Evolutionary conservation across 371 early-diverging fungal genomes (phyloP).

Genomic region (Mucor velutinosus): DNA sequence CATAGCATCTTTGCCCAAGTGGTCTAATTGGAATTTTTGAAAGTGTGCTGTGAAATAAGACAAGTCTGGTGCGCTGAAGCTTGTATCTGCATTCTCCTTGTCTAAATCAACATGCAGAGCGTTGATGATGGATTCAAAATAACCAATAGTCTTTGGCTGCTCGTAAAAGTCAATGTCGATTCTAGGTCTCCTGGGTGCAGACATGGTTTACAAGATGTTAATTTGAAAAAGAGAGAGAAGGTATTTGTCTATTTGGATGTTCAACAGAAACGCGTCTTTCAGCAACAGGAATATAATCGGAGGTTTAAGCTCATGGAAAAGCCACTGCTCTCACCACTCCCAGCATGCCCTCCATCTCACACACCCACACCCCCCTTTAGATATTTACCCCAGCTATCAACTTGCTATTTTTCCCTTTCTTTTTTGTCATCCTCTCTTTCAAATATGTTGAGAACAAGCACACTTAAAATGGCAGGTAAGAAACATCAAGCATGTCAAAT

Average conservation of each 20-base stretch:
- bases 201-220: constrained; percentile 6
- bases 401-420: background rate
- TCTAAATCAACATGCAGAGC: constrained; percentile 49
- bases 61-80: constrained; percentile 56
- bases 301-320: constrained; percentile 8
- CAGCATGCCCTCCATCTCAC: background rate
- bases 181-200: constrained; percentile 31
- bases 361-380: background rate
- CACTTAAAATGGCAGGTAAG: constrained; percentile 15
- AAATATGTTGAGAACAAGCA: constrained; percentile 1
- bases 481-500: background rate
- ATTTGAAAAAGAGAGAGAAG: background rate
- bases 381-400: constrained; percentile 7
- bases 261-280: constrained; percentile 2
- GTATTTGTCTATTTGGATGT: background rate
- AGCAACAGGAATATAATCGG: background rate
- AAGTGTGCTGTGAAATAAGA: constrained; percentile 57
- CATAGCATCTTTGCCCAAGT: constrained; percentile 43
- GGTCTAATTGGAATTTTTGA: constrained; percentile 65
- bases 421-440: background rate
- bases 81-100: constrained; percentile 40
- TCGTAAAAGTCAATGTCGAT: constrained; percentile 53
- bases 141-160: constrained; percentile 51
- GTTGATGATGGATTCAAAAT: constrained; percentile 54
- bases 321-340: constrained; percentile 2